Evolutionary conservation across 1,284 basidiomycete species (phyloP).

Genomic region (Austroboletus novae-zelandiae): DNA sequence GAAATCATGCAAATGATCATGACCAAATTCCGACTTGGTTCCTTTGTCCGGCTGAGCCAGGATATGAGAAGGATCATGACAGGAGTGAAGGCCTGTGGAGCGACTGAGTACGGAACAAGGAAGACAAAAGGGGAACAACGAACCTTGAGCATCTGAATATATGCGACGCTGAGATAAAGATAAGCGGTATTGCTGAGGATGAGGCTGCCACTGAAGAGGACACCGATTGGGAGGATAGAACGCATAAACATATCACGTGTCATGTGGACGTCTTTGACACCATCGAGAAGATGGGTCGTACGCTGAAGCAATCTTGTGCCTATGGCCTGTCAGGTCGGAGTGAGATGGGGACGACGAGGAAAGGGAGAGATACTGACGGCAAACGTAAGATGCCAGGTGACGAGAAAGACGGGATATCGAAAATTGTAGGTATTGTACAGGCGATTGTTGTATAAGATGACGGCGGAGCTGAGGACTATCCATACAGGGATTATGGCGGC

Average conservation of each 20-base stretch:
- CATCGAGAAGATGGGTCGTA: conserved; percentile 89
- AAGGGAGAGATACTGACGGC: conserved; percentile 51
- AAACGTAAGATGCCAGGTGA: conserved; percentile 85
- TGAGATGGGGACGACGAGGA: conserved; percentile 1
- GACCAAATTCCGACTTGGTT: conserved; percentile 79
- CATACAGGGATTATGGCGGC: conserved; percentile 79
- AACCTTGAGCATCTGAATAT: conserved; percentile 98
- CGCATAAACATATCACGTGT: conserved; percentile 79
- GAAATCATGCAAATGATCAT: conserved; percentile 93
- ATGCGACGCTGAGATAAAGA: conserved; percentile 86
- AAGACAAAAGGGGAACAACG: conserved; percentile 4
- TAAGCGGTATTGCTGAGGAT: conserved; percentile 95
- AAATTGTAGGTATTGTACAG: conserved; percentile 84
- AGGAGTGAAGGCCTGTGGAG: conserved; percentile 83
- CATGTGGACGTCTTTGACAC: conserved; percentile 84
- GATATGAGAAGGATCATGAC: conserved; percentile 96
- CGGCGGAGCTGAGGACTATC: conserved; percentile 87
- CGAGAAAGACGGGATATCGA: conserved; percentile 84
- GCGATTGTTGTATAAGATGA: conserved; percentile 98
- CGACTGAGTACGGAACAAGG: conserved; percentile 4
- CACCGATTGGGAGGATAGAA: conserved; percentile 91
- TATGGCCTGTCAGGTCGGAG: conserved; percentile 53
- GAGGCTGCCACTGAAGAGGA: conserved; percentile 89
- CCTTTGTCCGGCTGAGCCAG: conserved; percentile 86
- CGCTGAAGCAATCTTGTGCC: conserved; percentile 88